Evolutionary conservation across 2,329 filamentous ascomycete genomes (phyloP).

Genomic region (Cercospora sp.): DNA sequence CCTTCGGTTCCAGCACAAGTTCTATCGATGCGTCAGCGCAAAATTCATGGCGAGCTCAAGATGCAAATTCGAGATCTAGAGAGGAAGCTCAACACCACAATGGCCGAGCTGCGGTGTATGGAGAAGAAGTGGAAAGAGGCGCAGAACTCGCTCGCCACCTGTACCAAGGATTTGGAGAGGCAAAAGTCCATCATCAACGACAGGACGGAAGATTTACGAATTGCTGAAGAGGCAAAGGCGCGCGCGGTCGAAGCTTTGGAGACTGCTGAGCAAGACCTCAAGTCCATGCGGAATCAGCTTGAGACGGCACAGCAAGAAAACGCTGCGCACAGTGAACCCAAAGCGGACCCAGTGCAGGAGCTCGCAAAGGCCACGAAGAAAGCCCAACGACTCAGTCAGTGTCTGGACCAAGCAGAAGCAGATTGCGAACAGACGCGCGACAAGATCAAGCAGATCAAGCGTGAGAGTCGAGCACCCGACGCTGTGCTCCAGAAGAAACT

Average conservation of each 20-base stretch:
- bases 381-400: constrained; percentile 8
- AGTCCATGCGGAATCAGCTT: background rate
- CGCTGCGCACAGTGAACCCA: background rate
- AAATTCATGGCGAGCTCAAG: constrained; percentile 13
- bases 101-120: background rate
- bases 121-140: constrained; percentile 17
- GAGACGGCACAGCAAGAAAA: background rate
- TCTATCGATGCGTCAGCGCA: constrained; percentile 16
- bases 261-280: background rate
- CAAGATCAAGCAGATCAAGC: constrained; percentile 11
- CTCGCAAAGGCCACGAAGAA: background rate
- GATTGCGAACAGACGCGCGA: constrained; percentile 8
- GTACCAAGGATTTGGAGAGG: background rate
- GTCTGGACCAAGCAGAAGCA: constrained; percentile 3
- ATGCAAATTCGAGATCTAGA: constrained; percentile 13
- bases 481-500: constrained; percentile 1
- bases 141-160: background rate
- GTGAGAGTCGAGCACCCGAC: background rate
- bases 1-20: constrained; percentile 3
- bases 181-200: constrained; percentile 10
- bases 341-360: background rate
- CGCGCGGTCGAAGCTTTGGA: background rate
- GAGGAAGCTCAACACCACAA: constrained; percentile 4
- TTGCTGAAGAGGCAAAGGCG: background rate
- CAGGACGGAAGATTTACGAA: background rate